Evolutionary conservation across 176 grass and related monocot genomes (phyloP), one percentile per base, ranked within the genome.

Genomic region (Carex scoparia): DNA sequence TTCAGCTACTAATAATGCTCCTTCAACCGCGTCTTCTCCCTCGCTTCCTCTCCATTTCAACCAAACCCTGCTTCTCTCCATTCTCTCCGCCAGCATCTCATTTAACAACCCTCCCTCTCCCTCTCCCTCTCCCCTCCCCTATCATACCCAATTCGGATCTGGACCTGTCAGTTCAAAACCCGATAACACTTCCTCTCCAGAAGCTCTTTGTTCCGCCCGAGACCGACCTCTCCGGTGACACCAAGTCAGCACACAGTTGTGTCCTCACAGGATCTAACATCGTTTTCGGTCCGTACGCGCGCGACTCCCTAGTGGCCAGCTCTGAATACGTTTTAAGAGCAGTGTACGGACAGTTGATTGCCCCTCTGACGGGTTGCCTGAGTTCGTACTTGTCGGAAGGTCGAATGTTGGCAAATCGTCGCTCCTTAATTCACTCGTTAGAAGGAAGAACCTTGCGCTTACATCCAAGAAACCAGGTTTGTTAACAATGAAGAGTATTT

Each of bases 401-500:
- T 23, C 23, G 23, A 23, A 23, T 23, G 23, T 23, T 23, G 23
- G 23, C 23, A 23, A 23, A 23, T 23, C 23, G 23, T 23, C 23
- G 23, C 23, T 23, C 23, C 23, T 23, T 23, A 23, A 23, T 23
- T 23, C 23, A 23, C 23, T 23, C 23, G 23, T 23, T 23, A 23
- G 23, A 23, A 23, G 23, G 23, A 23, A 23, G 23, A 23, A 23
- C 23, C 23, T 23, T 23, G 23, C 23, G 23, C 23, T 23, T 23
- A 98, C 93, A 40, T 98, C 95, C 61, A 98, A 98, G 69, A 98
- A 92, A 86, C 93, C 95, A 60, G 93, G 95, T 98, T 78, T 15
- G 89, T 81, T 54, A 7, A 37, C 61, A 16, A 78, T 74, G 58
- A 35, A 2, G 10, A 18, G 8, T 73, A 58, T 18, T n/a, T 87